phyloP scores from a whole-genome alignment of 2,329 filamentous ascomycete species.

The Raffaelea albimanens region DNA sequence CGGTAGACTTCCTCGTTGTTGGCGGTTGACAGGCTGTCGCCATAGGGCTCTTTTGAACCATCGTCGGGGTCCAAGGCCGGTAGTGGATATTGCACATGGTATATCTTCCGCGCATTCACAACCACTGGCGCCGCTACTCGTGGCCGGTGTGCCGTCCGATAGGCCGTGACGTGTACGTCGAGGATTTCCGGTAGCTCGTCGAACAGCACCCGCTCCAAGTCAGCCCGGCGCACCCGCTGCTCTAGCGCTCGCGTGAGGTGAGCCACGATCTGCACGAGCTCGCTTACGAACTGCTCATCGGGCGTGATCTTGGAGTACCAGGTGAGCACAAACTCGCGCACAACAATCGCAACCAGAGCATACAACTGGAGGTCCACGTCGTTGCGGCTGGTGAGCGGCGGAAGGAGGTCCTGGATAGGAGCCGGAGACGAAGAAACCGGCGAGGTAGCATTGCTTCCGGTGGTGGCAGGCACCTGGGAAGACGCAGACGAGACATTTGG shows the following conservation, averaged over 20 bases:
- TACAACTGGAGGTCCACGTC: conserved; percentile 91
- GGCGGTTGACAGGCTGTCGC: no score
- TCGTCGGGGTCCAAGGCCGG: conserved; percentile 54
- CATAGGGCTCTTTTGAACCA: neutral
- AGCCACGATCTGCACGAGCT: conserved; percentile 82
- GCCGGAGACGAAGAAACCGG: conserved; percentile 20
- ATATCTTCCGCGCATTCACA: conserved; percentile 41
- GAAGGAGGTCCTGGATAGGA: conserved; percentile 66
- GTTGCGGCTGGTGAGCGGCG: conserved; percentile 87
- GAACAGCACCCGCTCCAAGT: conserved; percentile 72
- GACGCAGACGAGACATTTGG: no score
- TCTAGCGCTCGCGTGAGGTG: conserved; percentile 85
- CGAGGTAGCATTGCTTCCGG: neutral
- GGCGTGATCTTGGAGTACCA: conserved; percentile 94
- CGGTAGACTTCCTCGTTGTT: conserved; percentile 75
- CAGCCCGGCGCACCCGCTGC: conserved; percentile 71
- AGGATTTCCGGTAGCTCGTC: conserved; percentile 82
- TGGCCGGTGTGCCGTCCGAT: neutral
- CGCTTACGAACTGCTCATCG: conserved; percentile 78
- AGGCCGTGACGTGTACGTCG: conserved; percentile 62
- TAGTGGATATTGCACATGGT: conserved; percentile 75
- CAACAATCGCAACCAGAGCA: conserved; percentile 78
- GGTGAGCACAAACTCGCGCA: conserved; percentile 80
- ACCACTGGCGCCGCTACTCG: neutral
- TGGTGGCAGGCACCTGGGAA: neutral